A percentile compares a stretch with the other conserved stretches of the same genome.
Conservation (phyloP, 148 eudicot species). For the Salicornia ramosissima region DNA sequence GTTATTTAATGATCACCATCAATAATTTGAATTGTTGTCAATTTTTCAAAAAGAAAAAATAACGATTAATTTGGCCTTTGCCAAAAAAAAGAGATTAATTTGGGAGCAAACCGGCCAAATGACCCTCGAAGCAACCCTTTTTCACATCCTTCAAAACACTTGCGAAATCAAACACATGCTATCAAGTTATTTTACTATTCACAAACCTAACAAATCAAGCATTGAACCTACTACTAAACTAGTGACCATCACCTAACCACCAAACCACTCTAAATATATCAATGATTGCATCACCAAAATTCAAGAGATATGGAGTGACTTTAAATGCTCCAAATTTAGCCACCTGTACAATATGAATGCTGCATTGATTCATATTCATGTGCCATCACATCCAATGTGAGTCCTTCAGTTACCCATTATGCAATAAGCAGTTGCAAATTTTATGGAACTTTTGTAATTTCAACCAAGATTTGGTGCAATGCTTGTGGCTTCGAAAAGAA, state of each 20-base stretch:
- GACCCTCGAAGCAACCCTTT: not conserved
- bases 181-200: not conserved
- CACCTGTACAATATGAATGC: slow-evolving; percentile 17
- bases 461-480: slow-evolving; percentile 63
- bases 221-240: not conserved
- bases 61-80: too few relatives aligned
- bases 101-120: not conserved
- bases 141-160: not conserved
- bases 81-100: too few relatives aligned
- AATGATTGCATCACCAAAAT: not conserved
- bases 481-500: slow-evolving; percentile 98
- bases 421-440: too few relatives aligned
- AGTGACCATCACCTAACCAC: not conserved
- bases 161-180: not conserved
- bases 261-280: not conserved
- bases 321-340: not conserved
- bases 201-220: not conserved
- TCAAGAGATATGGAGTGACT: not conserved
- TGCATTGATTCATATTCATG: slow-evolving; percentile 6
- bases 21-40: too few relatives aligned
- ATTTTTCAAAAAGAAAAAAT: too few relatives aligned
- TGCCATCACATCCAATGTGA: too few relatives aligned
- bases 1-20: too few relatives aligned
- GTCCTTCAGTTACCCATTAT: too few relatives aligned
- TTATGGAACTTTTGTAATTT: slow-evolving; percentile 56